phyloP scores from a whole-genome alignment of 805 yeast genomes.

The Sugiyamaella boreocaroliniensis region DNA sequence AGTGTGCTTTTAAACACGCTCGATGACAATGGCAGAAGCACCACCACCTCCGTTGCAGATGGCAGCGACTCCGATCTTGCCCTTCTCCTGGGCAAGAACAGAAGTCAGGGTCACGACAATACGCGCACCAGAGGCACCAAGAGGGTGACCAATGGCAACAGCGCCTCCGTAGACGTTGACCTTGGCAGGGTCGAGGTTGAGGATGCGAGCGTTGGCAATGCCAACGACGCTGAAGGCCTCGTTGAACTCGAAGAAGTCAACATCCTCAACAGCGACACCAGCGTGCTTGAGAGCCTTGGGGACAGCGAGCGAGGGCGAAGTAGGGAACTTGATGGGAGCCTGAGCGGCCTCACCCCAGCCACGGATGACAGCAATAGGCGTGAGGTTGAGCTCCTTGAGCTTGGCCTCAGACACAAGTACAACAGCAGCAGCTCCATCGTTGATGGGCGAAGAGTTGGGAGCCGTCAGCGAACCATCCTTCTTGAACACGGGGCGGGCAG shows the following conservation, averaged over 20 bases:
- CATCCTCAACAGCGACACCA: constrained; percentile 51
- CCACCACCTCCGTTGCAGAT: constrained; percentile 99
- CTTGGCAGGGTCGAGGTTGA: constrained; percentile 57
- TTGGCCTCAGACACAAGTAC: constrained; percentile 79
- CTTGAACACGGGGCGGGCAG: constrained; percentile 93
- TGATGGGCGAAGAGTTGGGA: constrained; percentile 91
- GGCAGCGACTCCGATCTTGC: constrained; percentile 89
- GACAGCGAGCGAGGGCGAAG: constrained; percentile 90
- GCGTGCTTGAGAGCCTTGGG: constrained; percentile 95
- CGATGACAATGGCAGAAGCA: constrained; percentile 87
- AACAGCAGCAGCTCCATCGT: constrained; percentile 98
- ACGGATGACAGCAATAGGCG: constrained; percentile 78
- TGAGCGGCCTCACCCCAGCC: constrained; percentile 99
- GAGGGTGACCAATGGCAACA: constrained; percentile 90
- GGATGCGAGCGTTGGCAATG: constrained; percentile 71
- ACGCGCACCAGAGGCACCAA: constrained; percentile 94
- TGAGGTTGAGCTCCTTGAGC: constrained; percentile 76
- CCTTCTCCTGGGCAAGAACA: constrained; percentile 76
- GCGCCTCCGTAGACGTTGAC: constrained; percentile 94
- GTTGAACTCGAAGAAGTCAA: constrained; percentile 91
- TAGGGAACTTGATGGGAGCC: constrained; percentile 89
- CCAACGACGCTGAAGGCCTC: constrained; percentile 98
- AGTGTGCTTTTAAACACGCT: constrained; percentile 41
- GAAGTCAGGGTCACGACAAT: constrained; percentile 78
- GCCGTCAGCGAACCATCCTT: constrained; percentile 96